Evolutionary conservation across 2,329 filamentous ascomycete species (phyloP).

Genomic region (Cadophora luteo-olivacea): DNA sequence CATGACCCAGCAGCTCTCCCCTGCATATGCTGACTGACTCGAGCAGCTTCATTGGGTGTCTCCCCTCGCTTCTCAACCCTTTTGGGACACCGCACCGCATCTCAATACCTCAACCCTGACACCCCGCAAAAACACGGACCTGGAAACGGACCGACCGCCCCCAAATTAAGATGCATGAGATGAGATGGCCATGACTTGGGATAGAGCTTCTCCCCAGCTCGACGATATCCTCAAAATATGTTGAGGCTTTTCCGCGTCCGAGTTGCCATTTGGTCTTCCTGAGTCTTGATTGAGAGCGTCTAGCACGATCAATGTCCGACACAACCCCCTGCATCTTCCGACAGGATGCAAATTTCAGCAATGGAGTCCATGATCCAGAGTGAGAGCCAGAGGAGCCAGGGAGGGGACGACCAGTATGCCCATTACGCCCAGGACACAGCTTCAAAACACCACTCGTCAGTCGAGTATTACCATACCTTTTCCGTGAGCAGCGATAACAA

Average conservation of each 20-base stretch:
- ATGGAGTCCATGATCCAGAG: slow-evolving; percentile 7
- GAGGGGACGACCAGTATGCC: background rate
- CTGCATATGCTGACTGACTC: slow-evolving; percentile 14
- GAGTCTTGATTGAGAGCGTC: background rate
- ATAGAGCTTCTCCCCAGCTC: background rate
- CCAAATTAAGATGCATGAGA: slow-evolving; percentile 11
- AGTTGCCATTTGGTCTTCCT: background rate
- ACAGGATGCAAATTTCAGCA: slow-evolving; percentile 10
- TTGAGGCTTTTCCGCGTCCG: background rate
- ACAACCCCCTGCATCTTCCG: background rate
- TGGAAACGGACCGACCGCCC: slow-evolving; percentile 15
- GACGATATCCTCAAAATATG: background rate
- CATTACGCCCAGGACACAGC: background rate
- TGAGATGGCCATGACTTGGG: slow-evolving; percentile 10
- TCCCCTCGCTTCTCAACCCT: slow-evolving; percentile 2
- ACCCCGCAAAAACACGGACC: slow-evolving; percentile 12
- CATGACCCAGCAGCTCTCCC: background rate
- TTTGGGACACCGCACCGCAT: slow-evolving; percentile 19
- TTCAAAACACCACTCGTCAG: background rate
- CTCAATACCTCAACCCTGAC: background rate
- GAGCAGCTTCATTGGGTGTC: background rate
- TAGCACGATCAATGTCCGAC: slow-evolving; percentile 1
- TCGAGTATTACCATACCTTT: slow-evolving; percentile 3
- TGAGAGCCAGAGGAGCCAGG: slow-evolving; percentile 9
- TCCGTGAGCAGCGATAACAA: slow-evolving; percentile 1